Percentiles rank a stretch among this genome's conserved stretches.
These are phyloP conservation scores for Thyridium curvatum DNA, from an alignment of 2,329 filamentous ascomycete species.

Conservation along the genomic window DNA sequence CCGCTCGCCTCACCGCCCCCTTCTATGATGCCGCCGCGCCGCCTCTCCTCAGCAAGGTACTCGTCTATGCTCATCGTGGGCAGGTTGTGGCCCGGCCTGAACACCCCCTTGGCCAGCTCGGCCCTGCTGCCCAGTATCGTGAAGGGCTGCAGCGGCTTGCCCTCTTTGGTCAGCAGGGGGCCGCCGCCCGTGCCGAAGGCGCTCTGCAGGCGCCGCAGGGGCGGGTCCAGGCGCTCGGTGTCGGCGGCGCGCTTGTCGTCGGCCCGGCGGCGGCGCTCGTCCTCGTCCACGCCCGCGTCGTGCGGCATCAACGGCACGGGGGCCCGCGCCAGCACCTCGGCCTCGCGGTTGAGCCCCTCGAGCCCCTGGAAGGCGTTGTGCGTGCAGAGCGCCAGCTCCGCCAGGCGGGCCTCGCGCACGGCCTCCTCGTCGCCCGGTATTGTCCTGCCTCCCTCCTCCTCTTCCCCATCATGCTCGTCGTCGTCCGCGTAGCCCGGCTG, in stretches of 20 bases:
- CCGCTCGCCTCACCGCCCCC: constrained; percentile 76
- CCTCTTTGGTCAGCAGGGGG: constrained; percentile 69
- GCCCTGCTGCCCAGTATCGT: constrained; percentile 75
- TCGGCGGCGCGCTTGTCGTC: constrained; percentile 43
- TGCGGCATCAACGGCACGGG: constrained; percentile 43
- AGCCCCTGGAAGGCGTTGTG: constrained; percentile 81
- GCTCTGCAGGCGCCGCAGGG: constrained; percentile 44
- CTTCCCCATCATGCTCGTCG: constrained; percentile 41
- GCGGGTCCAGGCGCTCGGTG: constrained; percentile 68
- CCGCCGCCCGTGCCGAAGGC: constrained; percentile 42
- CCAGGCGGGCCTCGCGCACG: constrained; percentile 72
- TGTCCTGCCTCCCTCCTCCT: constrained; percentile 37
- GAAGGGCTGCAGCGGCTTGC: constrained; percentile 86
- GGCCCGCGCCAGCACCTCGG: constrained; percentile 73
- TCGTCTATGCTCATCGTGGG: constrained; percentile 98
- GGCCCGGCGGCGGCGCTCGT: constrained; percentile 29
- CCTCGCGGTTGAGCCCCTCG: constrained; percentile 80
- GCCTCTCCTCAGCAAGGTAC: constrained; percentile 86
- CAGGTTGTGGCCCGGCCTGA: constrained; percentile 83
- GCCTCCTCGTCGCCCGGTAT: constrained; percentile 68
- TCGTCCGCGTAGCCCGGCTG: constrained; percentile 41
- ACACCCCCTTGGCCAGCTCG: constrained; percentile 73
- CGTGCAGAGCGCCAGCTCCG: constrained; percentile 64
- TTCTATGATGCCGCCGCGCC: constrained; percentile 81
- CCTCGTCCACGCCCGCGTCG: constrained; percentile 33